phyloP scores from a whole-genome alignment of 306 rosid species.

The Cicer chorassanicum region DNA sequence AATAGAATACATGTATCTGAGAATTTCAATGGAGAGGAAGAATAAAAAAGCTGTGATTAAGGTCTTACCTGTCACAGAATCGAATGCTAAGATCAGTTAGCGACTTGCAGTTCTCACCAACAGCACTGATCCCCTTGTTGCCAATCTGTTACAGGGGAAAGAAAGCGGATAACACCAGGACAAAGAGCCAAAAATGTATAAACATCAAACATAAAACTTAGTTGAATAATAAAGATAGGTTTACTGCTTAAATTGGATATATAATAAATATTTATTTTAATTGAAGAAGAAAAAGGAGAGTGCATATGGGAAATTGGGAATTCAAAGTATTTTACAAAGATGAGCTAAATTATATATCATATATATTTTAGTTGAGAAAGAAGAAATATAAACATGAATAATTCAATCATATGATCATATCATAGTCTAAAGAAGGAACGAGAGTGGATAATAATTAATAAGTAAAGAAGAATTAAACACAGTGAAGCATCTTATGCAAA shows the following conservation, averaged over 20 bases:
- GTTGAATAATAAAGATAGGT: conserved; percentile 1
- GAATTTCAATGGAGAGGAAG: conserved; percentile 30
- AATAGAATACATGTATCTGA: conserved; percentile 15
- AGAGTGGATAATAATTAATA: conserved; percentile 1
- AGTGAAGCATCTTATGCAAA: neutral
- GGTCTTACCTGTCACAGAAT: conserved; percentile 86
- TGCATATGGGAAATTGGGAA: neutral
- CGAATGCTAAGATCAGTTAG: conserved; percentile 87
- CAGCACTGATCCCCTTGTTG: conserved; percentile 74
- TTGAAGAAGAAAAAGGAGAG: neutral
- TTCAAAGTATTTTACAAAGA: neutral
- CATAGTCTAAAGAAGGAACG: neutral
- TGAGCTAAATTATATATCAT: neutral
- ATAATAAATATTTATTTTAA: conserved; percentile 8
- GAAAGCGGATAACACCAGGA: conserved; percentile 17
- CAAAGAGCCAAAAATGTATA: conserved; percentile 10
- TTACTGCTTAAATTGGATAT: neutral
- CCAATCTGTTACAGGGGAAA: conserved; percentile 63
- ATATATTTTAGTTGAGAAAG: too few species aligned
- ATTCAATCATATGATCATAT: conserved; percentile 10
- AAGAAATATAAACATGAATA: neutral
- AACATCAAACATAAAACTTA: conserved; percentile 21
- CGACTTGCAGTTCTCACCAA: conserved; percentile 78
- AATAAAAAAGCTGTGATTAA: conserved; percentile 27
- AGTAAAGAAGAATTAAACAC: neutral